Percentiles rank a stretch among this genome's conserved stretches.
These are phyloP conservation scores for Mrakia frigida DNA, from an alignment of 768 basidiomycete genomes.

Conservation along the genomic window DNA sequence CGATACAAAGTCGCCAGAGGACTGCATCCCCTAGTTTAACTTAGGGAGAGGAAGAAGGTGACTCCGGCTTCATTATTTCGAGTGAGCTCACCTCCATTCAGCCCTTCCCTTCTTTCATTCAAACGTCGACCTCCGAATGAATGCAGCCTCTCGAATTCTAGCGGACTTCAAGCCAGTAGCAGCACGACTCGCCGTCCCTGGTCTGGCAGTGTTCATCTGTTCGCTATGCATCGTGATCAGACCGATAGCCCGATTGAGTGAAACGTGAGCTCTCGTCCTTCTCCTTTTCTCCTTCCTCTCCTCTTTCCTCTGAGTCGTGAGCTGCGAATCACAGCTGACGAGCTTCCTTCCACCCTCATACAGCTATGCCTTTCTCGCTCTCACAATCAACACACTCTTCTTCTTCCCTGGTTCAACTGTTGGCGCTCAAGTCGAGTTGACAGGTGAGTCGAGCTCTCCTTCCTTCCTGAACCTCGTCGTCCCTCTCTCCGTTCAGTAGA, in stretches of 20 bases:
- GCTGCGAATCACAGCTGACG: not conserved
- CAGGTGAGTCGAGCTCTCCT: not conserved
- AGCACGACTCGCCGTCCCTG: not conserved
- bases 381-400: slow-evolving; percentile 21
- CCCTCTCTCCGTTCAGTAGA: not conserved
- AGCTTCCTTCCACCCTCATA: not conserved
- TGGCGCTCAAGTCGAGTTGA: slow-evolving; percentile 22
- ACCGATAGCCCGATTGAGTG: not conserved
- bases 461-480: not conserved
- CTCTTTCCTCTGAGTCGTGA: not conserved
- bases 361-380: slow-evolving; percentile 16
- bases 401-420: slow-evolving; percentile 25
- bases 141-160: too few species aligned
- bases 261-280: not conserved
- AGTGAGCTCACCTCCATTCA: too few species aligned
- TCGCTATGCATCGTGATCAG: not conserved
- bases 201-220: not conserved
- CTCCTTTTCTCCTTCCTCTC: not conserved
- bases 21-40: too few species aligned
- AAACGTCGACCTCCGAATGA: too few species aligned
- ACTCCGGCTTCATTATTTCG: too few species aligned
- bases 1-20: too few species aligned
- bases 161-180: too few species aligned
- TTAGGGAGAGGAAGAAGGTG: too few species aligned
- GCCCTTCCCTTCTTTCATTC: too few species aligned